Evolutionary conservation across 495 filamentous ascomycete species (phyloP).

Genomic region (Lophiostoma macrostomum): DNA sequence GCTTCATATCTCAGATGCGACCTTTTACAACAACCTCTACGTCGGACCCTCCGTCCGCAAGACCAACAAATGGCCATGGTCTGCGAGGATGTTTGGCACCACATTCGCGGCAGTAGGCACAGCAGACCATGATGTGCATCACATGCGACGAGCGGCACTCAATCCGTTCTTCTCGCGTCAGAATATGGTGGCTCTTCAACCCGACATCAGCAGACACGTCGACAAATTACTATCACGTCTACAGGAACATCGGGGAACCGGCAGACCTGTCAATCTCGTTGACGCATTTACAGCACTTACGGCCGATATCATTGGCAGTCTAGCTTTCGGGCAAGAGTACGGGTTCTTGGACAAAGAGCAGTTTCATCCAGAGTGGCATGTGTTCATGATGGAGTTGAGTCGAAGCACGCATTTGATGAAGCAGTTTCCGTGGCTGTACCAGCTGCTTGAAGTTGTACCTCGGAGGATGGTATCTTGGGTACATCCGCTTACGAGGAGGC

Average conservation of each 20-base stretch:
- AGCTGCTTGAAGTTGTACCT: constrained; percentile 2
- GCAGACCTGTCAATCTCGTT: background rate
- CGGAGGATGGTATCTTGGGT: constrained; percentile 3
- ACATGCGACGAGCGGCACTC: background rate
- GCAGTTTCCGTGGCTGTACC: constrained; percentile 15
- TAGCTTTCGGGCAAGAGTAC: background rate
- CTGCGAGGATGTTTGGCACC: constrained; percentile 20
- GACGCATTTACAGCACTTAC: constrained; percentile 8
- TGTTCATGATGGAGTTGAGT: constrained; percentile 10
- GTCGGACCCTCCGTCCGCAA: background rate
- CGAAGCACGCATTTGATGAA: constrained; percentile 17
- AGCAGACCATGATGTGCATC: constrained; percentile 14
- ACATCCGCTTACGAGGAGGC: constrained; percentile 17
- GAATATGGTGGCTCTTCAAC: constrained; percentile 45
- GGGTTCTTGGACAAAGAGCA: background rate
- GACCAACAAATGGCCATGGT: constrained; percentile 30
- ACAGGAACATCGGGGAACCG: background rate
- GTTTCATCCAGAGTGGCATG: constrained; percentile 10
- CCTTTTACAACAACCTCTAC: constrained; percentile 33
- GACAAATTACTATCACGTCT: constrained; percentile 41
- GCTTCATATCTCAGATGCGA: constrained; percentile 35
- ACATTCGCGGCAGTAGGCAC: constrained; percentile 6
- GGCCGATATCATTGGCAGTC: background rate
- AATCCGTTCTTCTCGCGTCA: constrained; percentile 53
- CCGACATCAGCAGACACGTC: constrained; percentile 46